A percentile compares a stretch with the other conserved stretches of the same genome.
Evolutionary conservation across 768 basidiomycete genomes (phyloP).

Genomic region (Harrya chromipes): DNA sequence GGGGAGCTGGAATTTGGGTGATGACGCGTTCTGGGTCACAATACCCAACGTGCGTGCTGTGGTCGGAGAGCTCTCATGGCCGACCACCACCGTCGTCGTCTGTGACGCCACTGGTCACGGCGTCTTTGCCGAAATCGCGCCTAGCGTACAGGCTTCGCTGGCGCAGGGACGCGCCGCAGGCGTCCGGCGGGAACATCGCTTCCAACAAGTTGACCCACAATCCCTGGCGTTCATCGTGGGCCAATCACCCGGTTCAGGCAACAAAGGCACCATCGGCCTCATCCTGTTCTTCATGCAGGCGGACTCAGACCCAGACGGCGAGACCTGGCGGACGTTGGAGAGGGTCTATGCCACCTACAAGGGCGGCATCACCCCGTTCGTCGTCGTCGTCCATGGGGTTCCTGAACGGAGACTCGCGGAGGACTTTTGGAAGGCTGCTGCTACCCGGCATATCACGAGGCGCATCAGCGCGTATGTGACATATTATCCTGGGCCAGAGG

Average conservation of each 20-base stretch:
- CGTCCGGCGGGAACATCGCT: conserved; percentile 7
- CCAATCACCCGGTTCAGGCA: neutral
- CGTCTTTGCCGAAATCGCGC: conserved; percentile 7
- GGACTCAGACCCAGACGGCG: neutral
- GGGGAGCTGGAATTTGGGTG: conserved; percentile 14
- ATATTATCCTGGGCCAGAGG: conserved; percentile 11
- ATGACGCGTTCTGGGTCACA: conserved; percentile 9
- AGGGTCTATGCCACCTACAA: conserved; percentile 13
- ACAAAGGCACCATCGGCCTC: conserved; percentile 10
- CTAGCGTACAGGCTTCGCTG: conserved; percentile 8
- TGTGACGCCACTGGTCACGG: conserved; percentile 13
- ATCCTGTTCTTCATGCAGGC: conserved; percentile 15
- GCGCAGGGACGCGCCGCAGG: neutral
- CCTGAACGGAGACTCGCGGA: conserved; percentile 8
- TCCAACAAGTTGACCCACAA: conserved; percentile 16
- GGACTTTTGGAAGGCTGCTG: conserved; percentile 8
- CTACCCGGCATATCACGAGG: conserved; percentile 9
- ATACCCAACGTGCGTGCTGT: conserved; percentile 17
- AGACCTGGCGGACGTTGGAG: conserved; percentile 15
- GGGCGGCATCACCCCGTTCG: conserved; percentile 13
- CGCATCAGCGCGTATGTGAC: conserved; percentile 7
- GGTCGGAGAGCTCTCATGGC: conserved; percentile 16
- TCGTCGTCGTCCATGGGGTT: conserved; percentile 16
- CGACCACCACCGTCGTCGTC: conserved; percentile 19
- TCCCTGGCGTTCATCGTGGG: neutral